Evolutionary conservation across 495 filamentous ascomycete genomes (phyloP), one percentile per base, ranked within the genome.

Genomic region (Physcia stellaris): DNA sequence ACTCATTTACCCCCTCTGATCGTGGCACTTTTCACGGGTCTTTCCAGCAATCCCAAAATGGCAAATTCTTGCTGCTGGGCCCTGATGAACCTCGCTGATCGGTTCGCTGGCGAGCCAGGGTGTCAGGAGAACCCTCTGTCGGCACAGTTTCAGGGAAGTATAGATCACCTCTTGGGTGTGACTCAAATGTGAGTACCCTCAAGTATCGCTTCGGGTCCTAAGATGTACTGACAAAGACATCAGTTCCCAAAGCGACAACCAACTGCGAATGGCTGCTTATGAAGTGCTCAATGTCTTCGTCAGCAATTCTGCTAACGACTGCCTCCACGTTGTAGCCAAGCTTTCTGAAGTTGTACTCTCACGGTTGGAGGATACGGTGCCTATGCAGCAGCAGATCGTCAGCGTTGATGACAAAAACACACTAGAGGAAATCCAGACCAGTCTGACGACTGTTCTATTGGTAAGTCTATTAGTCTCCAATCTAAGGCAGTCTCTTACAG

Each of bases 21-120:
- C 47, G 69, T 70, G 23, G 79, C 86, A 39, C 73, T 98, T n/a
- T 96, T 98, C 60, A 75, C 73, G 32, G 90, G 88, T 32, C 67
- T 94, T 37, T 71, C 86, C 37, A 92, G 83, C 63, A 88, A 83
- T 55, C 79, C 88, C 29, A 94, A 93, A 68, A 96, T 98, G 76
- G 90, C 90, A 31, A 77, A 80, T 41, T 96, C 92, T 15, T 96
- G 92, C 73, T 98, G 90, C 63, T 96, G 92, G 88, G 86, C 90
- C 24, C 62, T 98, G 44, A 98, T 98, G 87, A 98, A 95, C 54
- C 75, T 98, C 43, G 88, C 88, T 18, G 90, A 96, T 50, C 78
- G 86, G 22, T 98, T 96, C 55, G 80, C 83, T 12, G 83, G 83
- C 16, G 86, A 94, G 22, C 63, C 68, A 29, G 83, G 82, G 19